Base-by-base conservation (phyloP, 768 basidiomycete genomes). In the Candolleomyces aberdarensis region DNA sequence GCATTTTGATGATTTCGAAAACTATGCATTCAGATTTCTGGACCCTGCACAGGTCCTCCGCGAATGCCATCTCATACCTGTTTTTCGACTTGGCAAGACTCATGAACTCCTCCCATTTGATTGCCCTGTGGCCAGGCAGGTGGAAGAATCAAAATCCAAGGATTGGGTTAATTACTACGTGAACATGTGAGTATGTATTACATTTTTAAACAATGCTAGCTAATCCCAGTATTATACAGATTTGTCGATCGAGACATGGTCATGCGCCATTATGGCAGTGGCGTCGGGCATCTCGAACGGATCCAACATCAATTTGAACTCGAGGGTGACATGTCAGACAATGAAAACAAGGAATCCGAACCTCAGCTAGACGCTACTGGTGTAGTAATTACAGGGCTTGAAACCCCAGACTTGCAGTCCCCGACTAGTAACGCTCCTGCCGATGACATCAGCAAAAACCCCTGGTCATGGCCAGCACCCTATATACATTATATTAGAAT, bases 241-340 rank as follows among this genome's bases (percentile, higher is more conserved):
- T 78, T 77, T 59, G 74, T 73, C 10, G 76, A 79, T 58, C 65
- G 73, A 3, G 77, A 80, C 44, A 80, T 76, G 76, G 61, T 75
- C 15, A 72, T 75, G 69, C 56, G 62, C 15, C 52, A 59, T 31
- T 32, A 56, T 14, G 62, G 65, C 2, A 29, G 48, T 2, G 65
- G 63, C 20, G 61, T 66, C 39, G 63, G 65, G 0, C 63, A 66
- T 44, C 7, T 41, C 15, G 11, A 46, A 3, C 26, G 31, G 32
- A 32, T 26, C 43, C 26, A 3, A 26, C 26, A 3, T 26, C 26
- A 26, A 26, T 26, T 26, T 26, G 26, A 26, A 26, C 26, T 26
- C 26, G 26, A 26, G 26, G 26, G 26, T 26, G 26, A 26, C 26
- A 1, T 26, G 3, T 26, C 26, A 26, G 26, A 26, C 3, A 3